Evolutionary conservation across 2,329 filamentous ascomycete species (phyloP).

Genomic region (Lojkania enalia): DNA sequence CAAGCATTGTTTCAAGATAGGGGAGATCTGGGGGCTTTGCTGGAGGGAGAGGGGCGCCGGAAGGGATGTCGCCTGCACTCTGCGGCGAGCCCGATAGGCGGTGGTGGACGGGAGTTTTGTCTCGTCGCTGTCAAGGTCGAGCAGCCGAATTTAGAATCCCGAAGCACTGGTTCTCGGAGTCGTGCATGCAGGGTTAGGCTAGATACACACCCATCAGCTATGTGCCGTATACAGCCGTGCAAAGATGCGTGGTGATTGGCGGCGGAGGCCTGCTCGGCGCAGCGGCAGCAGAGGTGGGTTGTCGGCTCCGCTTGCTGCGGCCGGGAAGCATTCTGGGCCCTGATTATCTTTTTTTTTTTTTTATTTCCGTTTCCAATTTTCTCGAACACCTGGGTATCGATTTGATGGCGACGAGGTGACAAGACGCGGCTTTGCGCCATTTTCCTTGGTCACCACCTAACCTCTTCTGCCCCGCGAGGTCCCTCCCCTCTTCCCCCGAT

Average conservation of each 20-base stretch:
- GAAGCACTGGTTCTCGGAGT: slow-evolving; percentile 33
- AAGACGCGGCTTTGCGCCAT: no score
- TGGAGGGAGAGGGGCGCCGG: background rate
- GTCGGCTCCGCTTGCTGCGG: no score
- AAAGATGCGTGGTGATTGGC: slow-evolving; percentile 24
- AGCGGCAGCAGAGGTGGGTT: slow-evolving; percentile 10
- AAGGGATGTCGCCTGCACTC: slow-evolving; percentile 1
- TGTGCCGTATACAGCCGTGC: slow-evolving; percentile 20
- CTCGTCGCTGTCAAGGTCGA: slow-evolving; percentile 12
- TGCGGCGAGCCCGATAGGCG: slow-evolving; percentile 12
- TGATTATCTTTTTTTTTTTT: no score
- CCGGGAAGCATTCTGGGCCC: no score
- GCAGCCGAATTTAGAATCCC: slow-evolving; percentile 34
- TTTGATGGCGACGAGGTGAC: no score
- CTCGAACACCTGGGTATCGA: no score
- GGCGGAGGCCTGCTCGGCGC: slow-evolving; percentile 16
- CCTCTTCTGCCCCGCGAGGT: background rate
- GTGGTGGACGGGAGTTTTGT: slow-evolving; percentile 4
- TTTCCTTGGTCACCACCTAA: no score
- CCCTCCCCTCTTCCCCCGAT: no score
- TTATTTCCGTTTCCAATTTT: no score
- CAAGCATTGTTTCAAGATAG: slow-evolving; percentile 11
- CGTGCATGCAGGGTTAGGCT: slow-evolving; percentile 31
- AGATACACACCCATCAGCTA: slow-evolving; percentile 21
- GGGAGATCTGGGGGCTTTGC: slow-evolving; percentile 13